Evolutionary conservation across 306 rosid species (phyloP), one percentile per base, ranked within the genome.

Genomic region (Glycyrrhiza uralensis): DNA sequence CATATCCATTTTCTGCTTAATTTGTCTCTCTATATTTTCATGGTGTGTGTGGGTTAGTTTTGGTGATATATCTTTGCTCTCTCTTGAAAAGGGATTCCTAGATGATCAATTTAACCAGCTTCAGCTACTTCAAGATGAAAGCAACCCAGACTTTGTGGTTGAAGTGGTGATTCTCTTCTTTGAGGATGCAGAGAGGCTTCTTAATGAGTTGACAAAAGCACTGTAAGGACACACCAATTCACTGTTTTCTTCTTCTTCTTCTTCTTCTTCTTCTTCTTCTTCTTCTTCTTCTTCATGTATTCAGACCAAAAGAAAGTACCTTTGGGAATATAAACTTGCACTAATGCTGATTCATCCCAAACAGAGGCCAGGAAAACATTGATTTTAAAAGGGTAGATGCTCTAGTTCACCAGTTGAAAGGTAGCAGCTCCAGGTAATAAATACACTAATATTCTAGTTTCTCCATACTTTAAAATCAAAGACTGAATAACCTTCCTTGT

Each of bases 351-450:
- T 61, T 63, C 9, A 26, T 12, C 45, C 47, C 66, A 50, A 23
- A 30, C 83, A 92, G 98, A 51, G 81, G 66, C 22, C 93, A 85
- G 55, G 70, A 81, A 42, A 71, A 29, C 73, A 72, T 86, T 66
- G 90, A 93, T 85, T 90, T 82, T 33, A 87, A 38, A 69, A 87
- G 63, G 77, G 79, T 93, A 49, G 98, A 87, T 81, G 78, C 88
- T 45, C 70, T 81, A 76, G 89, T 93, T 87, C 96, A 89, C 72
- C 96, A 90, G 81, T 44, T 93, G 84, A 93, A 88, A 82, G 98
- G 98, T 32, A 88, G 98, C 85, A 93, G 96, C 81, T 87, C 98
- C 79, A 88, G 96, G 98, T 93, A 84, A 51, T 4, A 28, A n/a
- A 46, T 7, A 47, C 46, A 41, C 46, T 41, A 10, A 41, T 9